Conservation (phyloP, 768 basidiomycete species). For the Naematelia encephala region DNA sequence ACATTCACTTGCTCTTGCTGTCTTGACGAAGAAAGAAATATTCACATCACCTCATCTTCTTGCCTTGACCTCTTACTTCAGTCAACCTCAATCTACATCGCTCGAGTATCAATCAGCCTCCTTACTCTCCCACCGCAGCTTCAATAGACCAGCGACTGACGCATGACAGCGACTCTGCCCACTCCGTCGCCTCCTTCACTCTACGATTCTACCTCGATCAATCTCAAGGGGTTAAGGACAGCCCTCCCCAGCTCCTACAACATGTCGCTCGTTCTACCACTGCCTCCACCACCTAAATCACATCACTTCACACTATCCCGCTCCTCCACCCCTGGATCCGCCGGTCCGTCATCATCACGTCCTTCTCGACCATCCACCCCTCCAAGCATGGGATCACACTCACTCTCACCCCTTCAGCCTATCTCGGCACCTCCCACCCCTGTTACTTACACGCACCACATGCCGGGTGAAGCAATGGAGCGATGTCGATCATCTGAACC, state of each 20-base stretch:
- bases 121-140: no score
- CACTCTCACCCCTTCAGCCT: constrained; percentile 15
- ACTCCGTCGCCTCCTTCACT: background rate
- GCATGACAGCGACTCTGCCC: background rate
- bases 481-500: constrained; percentile 35
- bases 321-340: constrained; percentile 10
- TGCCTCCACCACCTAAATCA: constrained; percentile 12
- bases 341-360: constrained; percentile 4
- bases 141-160: no score
- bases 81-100: no score
- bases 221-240: background rate
- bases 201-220: background rate
- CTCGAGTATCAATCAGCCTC: no score
- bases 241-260: background rate
- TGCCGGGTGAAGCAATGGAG: constrained; percentile 31
- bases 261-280: constrained; percentile 24
- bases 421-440: constrained; percentile 44
- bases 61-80: no score
- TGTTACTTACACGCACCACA: constrained; percentile 32
- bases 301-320: constrained; percentile 12
- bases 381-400: constrained; percentile 9
- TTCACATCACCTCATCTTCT: constrained; percentile 30
- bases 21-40: constrained; percentile 46
- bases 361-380: constrained; percentile 20
- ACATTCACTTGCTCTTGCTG: no score